Evolutionary conservation across 208 protist genomes (phyloP), one percentile per base, ranked within the genome.

Genomic region (Trypanosoma avium): DNA sequence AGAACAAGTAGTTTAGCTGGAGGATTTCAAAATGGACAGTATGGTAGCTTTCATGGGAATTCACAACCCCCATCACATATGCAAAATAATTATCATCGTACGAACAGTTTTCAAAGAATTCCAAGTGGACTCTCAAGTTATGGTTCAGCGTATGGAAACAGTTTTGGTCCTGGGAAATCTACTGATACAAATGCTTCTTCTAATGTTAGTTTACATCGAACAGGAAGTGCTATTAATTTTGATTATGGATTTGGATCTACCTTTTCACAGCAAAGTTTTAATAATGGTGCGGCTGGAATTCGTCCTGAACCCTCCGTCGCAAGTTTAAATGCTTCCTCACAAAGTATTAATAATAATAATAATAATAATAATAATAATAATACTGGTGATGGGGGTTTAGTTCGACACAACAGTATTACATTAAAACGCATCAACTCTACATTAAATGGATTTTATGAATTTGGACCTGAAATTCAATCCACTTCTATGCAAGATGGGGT

Each of bases 381-480:
- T 1, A 0, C 35, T 32, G 43, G 19, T 5, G 43, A 22, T 48
- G 22, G 38, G n/a, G 55, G 36, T n/a, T 33, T 61, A 3, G 5
- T 9, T 7, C 59, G 59, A 13, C 19, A 65, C 1, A 65, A 65
- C 33, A 65, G 59, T 21, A 55, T 65, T 43, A 52, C 26, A 45
- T 12, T 65, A 22, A 46, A 22, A 48, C 59, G 46, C 2, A 26
- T 7, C 9, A 43, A 65, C 32, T 65, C 59, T 19, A 40, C 30
- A 2, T 32, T 55, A 35, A 65, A 65, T 32, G 47, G 43, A 7
- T 65, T 65, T 19, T 65, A 55, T 32, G 17, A 29, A 21, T 65
- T 53, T 45, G 59, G 46, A 17, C 49, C 49, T 7, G 22, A 17
- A 5, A 48, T 33, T 3, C 9, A 43, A 42, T 22, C 24, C 8